Base-by-base conservation (phyloP, 1,139 yeast species). In the Wickerhamomyces sp. region DNA sequence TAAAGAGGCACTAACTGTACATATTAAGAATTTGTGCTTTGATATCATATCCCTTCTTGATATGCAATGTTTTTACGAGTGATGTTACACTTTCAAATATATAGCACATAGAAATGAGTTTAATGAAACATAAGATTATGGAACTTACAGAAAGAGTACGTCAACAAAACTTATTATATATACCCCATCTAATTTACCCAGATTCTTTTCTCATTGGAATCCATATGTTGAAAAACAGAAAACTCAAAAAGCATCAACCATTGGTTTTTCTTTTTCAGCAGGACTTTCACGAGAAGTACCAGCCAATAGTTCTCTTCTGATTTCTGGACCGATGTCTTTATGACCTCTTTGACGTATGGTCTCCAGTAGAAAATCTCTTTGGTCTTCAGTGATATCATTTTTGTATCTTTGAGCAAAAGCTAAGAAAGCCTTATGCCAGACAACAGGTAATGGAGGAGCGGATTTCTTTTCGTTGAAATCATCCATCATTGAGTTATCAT, bases 351-450 rank as follows among this genome's bases (percentile, higher is more conserved):
- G 91, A 67, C 96, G 84, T 18, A 90, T 80, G 4, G 96, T 91
- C 58, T 93, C 98, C 62, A 93, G 69, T 51, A 93, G 71, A 67
- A 91, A 89, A 58, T 93, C 99, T 62, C 96, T 78, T 72, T 93
- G 99, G 63, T 94, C 99, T 59, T 89, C 96, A 14, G 99, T 93
- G 49, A 93, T 88, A 71, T 93, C 99, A 64, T 93, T 91, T 67
- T 93, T 93, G 66, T 93, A 93, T 54, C 96, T 78, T 70, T 91
- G 97, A 38, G 97, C 95, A 72, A 93, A 94, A 3, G 94, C 84
- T 48, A 93, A 73, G 61, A 93, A 84, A 2, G 97, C 91, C 64
- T 93, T 95, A 64, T 94, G 98, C 98, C 99, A 93, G 38, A 93
- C 93, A 13, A 93, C 88, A 7, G 99, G 98, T 59, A 94, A 73